Conservation (phyloP, 768 basidiomycete genomes). For the Lentinula lateritia region DNA sequence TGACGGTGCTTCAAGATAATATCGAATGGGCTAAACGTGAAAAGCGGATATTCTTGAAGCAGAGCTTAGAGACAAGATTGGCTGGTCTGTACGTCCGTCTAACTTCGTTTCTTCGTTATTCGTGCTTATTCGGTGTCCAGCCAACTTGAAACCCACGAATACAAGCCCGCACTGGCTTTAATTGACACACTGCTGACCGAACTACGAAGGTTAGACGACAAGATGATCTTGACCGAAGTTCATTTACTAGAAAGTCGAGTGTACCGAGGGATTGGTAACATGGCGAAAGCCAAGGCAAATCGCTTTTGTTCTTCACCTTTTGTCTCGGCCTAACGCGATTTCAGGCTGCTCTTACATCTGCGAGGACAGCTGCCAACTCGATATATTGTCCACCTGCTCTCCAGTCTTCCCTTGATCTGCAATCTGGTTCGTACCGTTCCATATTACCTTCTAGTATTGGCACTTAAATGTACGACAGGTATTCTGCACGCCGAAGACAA, state of each 20-base stretch:
- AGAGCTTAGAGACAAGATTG: slow-evolving; percentile 86
- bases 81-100: slow-evolving; percentile 55
- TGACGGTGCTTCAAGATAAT: slow-evolving; percentile 81
- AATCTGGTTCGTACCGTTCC: slow-evolving; percentile 24
- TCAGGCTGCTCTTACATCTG: slow-evolving; percentile 82
- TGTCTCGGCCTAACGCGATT: not conserved
- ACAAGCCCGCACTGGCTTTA: slow-evolving; percentile 70
- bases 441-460: not conserved
- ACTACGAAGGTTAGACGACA: slow-evolving; percentile 91
- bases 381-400: slow-evolving; percentile 68
- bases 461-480: slow-evolving; percentile 28
- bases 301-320: not conserved
- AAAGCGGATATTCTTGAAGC: slow-evolving; percentile 94
- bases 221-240: slow-evolving; percentile 96
- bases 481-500: slow-evolving; percentile 95
- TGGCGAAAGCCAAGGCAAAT: slow-evolving; percentile 82
- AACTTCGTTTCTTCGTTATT: not conserved
- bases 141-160: slow-evolving; percentile 71
- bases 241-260: slow-evolving; percentile 91
- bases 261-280: slow-evolving; percentile 83
- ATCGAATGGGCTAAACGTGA: slow-evolving; percentile 89
- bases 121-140: slow-evolving; percentile 27
- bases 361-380: slow-evolving; percentile 89
- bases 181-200: slow-evolving; percentile 89
- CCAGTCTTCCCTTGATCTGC: slow-evolving; percentile 46